Evolutionary conservation across 1,284 basidiomycete genomes (phyloP), one percentile per base, ranked within the genome.

Genomic region (Cryptococcus sp.): DNA sequence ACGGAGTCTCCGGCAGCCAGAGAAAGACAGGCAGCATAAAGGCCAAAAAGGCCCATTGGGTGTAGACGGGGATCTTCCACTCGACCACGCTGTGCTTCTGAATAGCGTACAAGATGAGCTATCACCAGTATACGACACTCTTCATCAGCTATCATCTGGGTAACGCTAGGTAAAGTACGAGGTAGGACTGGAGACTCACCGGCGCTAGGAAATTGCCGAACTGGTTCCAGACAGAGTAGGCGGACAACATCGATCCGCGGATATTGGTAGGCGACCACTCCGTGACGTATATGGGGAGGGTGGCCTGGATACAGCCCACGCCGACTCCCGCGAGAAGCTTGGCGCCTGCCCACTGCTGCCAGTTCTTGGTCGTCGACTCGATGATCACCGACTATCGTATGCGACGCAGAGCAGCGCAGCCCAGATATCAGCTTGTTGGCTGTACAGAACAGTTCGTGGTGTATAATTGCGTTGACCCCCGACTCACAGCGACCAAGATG

Each of bases 1-100:
- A 52, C 40, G 63, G 55, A 15, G 65, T 63, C 58, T 69, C 67
- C n/a, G 67, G 67, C 6, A 69, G 57, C 20, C 52, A 69, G 38
- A 67, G 43, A 55, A 62, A 64, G 52, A 67, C 64, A 27, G 61
- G 58, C 3, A 64, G 25, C 65, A 67, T 64, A 52, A 69, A 53
- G n/a, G 58, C 61, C 23, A 65, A 50, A 52, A 65, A 61, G 17
- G 47, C 62, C 61, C 62, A 66, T 46, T 62, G 54, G 2, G 61
- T 53, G 17, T 38, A 46, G 46, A 62, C 50, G 3, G 61, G 52
- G 20, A 51, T 49, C 50, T 43, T 20, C 50, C 25, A 56, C 20
- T 48, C 50, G 13, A 19, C 16, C 5, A 8, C 47, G n/a, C 19
- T 27, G 42, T 54, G 30, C 56, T 53, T 46, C 46, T 22, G 30